These are phyloP conservation scores for Fraxinus floribunda DNA, from an alignment of 305 asterid species.

Conservation along the genomic window DNA sequence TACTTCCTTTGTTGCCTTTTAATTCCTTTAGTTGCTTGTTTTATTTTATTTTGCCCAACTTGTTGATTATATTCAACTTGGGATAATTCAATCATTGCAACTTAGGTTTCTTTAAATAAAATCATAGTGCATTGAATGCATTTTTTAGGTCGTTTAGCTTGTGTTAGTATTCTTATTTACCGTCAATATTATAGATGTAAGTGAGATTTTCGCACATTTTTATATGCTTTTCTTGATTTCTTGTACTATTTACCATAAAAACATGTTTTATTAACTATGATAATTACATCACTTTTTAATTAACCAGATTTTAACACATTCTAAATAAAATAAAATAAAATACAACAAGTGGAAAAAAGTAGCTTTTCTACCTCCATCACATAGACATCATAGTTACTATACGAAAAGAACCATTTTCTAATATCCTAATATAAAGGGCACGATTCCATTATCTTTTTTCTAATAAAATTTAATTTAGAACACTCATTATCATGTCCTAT, in stretches of 20 bases:
- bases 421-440: not conserved
- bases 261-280: not conserved
- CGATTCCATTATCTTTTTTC: not conserved
- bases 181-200: not conserved
- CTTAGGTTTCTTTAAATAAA: not conserved
- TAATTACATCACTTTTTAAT: not conserved
- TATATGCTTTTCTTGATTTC: not conserved
- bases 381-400: not conserved
- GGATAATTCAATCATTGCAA: not conserved
- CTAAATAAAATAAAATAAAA: not conserved
- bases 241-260: not conserved
- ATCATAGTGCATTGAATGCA: not conserved
- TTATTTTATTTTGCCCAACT: not conserved
- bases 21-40: not conserved
- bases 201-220: not conserved
- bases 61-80: not conserved
- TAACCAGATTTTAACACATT: not conserved
- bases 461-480: too few relatives aligned
- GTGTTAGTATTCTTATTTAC: too few relatives aligned
- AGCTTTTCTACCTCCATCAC: not conserved
- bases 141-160: too few relatives aligned
- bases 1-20: not conserved
- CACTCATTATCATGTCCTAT: not conserved
- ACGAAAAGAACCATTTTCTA: not conserved
- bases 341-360: not conserved